These are phyloP conservation scores for Parmelia sp. DNA, from an alignment of 495 filamentous ascomycete genomes.

Conservation along the genomic window DNA sequence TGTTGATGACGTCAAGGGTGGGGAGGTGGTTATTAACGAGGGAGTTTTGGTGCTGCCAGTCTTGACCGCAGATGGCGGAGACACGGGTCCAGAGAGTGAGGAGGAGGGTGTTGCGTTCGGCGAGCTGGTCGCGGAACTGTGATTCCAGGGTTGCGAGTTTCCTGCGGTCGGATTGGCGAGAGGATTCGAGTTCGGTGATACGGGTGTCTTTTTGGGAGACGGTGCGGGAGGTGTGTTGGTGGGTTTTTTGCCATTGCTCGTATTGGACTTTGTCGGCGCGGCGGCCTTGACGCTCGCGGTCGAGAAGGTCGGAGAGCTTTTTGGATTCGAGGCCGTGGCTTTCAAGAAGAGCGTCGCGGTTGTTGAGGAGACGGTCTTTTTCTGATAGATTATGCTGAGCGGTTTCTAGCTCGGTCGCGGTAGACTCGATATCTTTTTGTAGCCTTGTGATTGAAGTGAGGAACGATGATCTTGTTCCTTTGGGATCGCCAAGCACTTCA, in stretches of 20 bases:
- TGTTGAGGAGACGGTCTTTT: constrained; percentile 81
- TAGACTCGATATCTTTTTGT: constrained; percentile 79
- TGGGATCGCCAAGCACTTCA: constrained; percentile 75
- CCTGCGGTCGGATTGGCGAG: constrained; percentile 64
- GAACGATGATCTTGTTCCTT: constrained; percentile 78
- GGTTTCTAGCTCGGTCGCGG: constrained; percentile 70
- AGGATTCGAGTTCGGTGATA: constrained; percentile 75
- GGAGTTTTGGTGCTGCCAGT: constrained; percentile 87
- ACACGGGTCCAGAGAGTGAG: constrained; percentile 82
- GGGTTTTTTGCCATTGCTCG: constrained; percentile 78
- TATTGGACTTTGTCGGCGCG: constrained; percentile 78
- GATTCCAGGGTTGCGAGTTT: constrained; percentile 67
- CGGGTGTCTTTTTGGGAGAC: constrained; percentile 76
- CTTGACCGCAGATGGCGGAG: constrained; percentile 75
- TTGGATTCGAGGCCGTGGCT: constrained; percentile 77
- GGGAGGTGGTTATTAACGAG: constrained; percentile 82
- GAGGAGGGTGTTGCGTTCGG: constrained; percentile 82
- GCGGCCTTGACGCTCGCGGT: constrained; percentile 81
- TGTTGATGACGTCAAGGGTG: constrained; percentile 68
- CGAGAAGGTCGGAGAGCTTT: constrained; percentile 79
- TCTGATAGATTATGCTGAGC: constrained; percentile 69
- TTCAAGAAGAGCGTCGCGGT: constrained; percentile 89
- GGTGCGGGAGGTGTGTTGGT: constrained; percentile 74
- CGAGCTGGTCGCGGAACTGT: constrained; percentile 75
- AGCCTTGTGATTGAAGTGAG: constrained; percentile 81